These are phyloP conservation scores for Henckelia pumila DNA, from an alignment of 257 asterid genomes.

Conservation along the genomic window DNA sequence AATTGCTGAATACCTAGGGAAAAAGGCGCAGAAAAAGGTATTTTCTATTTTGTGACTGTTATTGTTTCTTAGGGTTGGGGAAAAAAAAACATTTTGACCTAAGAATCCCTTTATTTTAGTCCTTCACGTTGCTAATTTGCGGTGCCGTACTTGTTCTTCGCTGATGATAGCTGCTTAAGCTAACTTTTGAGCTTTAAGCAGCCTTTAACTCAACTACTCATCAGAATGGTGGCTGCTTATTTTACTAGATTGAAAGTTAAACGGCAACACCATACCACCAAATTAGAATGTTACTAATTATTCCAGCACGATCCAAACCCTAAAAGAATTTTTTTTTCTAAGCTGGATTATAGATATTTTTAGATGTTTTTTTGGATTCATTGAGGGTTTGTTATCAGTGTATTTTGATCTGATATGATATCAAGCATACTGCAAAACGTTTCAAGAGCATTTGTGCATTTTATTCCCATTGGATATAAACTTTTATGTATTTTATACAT, in stretches of 20 bases:
- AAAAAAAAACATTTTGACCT: background rate
- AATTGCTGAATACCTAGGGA: slow-evolving; percentile 55
- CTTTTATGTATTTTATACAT: background rate
- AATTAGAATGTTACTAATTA: no score
- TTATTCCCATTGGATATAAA: background rate
- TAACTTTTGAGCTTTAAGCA: no score
- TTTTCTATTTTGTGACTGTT: background rate
- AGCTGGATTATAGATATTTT: background rate
- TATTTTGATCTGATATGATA: background rate
- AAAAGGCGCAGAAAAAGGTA: slow-evolving; percentile 66
- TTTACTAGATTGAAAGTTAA: no score
- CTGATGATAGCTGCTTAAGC: background rate
- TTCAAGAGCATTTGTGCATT: background rate
- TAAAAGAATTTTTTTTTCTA: background rate
- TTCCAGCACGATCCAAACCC: background rate
- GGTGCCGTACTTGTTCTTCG: background rate
- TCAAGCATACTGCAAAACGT: background rate
- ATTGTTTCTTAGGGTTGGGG: background rate
- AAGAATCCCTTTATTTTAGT: no score
- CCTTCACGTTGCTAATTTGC: background rate
- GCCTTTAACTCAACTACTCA: no score
- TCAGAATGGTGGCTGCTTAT: no score
- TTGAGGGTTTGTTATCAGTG: background rate
- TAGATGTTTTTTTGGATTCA: background rate
- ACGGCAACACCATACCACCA: no score